Conservation (phyloP, 345 rosid genomes). For the Eucalyptus virginea region DNA sequence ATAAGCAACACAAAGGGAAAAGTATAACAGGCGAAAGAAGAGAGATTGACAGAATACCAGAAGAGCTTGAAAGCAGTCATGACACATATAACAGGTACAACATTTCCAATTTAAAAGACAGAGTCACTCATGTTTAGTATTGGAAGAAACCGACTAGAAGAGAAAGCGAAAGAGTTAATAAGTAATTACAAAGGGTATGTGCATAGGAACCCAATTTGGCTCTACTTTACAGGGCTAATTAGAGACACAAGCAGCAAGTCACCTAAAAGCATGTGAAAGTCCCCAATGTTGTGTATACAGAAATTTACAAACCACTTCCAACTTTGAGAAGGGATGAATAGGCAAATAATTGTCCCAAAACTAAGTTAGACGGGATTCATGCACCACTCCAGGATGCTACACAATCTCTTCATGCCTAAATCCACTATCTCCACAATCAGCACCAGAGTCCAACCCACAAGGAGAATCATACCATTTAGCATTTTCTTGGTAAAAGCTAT, state of each 20-base stretch:
- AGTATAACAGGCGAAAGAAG: background rate
- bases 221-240: constrained; percentile 28
- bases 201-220: constrained; percentile 29
- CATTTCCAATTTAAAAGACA: background rate
- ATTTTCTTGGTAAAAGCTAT: constrained; percentile 94
- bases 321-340: background rate
- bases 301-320: constrained; percentile 44
- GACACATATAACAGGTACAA: background rate
- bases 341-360: constrained; percentile 20
- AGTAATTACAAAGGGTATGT: constrained; percentile 23
- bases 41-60: background rate
- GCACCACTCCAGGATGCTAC: constrained; percentile 2
- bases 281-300: constrained; percentile 33
- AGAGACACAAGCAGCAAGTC: constrained; percentile 10
- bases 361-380: constrained; percentile 27
- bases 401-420: constrained; percentile 49
- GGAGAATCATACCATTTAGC: constrained; percentile 97
- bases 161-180: background rate
- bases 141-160: constrained; percentile 5
- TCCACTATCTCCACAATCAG: constrained; percentile 80
- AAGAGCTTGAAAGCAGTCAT: background rate
- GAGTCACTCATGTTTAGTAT: background rate
- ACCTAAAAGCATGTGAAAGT: constrained; percentile 21
- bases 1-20: background rate
- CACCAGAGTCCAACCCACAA: constrained; percentile 74